These are phyloP conservation scores for Candida ovalis DNA, from an alignment of 805 yeast species.

Conservation along the genomic window DNA sequence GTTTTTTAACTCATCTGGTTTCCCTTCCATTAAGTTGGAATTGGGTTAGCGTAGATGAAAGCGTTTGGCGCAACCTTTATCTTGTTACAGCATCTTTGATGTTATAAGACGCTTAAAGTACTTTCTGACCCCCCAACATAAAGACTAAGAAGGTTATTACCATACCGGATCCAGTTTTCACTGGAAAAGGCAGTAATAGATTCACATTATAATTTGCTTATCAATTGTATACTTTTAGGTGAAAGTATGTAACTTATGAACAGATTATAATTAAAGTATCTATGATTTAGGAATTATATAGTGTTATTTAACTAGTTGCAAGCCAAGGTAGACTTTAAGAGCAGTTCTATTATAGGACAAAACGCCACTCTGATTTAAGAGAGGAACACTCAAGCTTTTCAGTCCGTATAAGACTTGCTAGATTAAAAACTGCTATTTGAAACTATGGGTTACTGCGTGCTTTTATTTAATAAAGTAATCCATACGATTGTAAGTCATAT, in stretches of 20 bases:
- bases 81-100: conserved; percentile 29
- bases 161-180: neutral
- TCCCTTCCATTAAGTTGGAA: conserved; percentile 23
- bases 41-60: conserved; percentile 30
- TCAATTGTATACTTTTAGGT: neutral
- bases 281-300: neutral
- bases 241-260: neutral
- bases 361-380: conserved; percentile 2
- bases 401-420: conserved; percentile 26
- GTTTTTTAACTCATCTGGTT: conserved; percentile 33
- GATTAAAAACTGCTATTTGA: conserved; percentile 10
- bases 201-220: neutral
- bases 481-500: too few relatives aligned
- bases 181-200: neutral
- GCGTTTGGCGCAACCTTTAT: conserved; percentile 33
- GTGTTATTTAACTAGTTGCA: conserved; percentile 7
- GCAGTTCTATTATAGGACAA: conserved; percentile 3
- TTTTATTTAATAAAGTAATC: neutral
- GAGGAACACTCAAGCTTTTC: conserved; percentile 10
- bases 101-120: conserved; percentile 29
- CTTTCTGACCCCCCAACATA: conserved; percentile 28
- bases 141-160: conserved; percentile 6
- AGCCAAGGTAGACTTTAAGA: conserved; percentile 20
- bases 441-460: conserved; percentile 12
- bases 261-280: neutral